Evolutionary conservation across 2,329 filamentous ascomycete genomes (phyloP).

Genomic region (Neonectria punicea): DNA sequence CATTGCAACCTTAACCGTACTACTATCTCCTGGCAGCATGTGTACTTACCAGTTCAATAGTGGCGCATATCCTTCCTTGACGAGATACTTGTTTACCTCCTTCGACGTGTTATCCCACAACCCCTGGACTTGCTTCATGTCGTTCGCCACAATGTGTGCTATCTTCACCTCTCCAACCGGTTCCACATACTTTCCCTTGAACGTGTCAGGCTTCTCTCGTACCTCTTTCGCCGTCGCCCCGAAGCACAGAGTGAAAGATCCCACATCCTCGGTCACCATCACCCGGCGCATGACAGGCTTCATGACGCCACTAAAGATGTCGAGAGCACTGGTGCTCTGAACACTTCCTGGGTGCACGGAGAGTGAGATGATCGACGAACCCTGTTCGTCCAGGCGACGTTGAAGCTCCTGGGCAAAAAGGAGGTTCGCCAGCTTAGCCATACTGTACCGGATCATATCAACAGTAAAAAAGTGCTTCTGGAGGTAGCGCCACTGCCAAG

Average conservation of each 20-base stretch:
- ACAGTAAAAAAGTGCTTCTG: constrained; percentile 19
- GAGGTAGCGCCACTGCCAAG: constrained; percentile 27
- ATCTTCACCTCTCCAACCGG: background rate
- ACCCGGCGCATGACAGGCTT: background rate
- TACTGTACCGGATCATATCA: constrained; percentile 36
- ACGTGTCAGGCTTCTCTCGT: background rate
- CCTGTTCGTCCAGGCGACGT: background rate
- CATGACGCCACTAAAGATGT: background rate
- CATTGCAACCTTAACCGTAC: background rate
- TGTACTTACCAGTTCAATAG: background rate
- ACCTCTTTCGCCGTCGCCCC: background rate
- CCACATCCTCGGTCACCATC: background rate
- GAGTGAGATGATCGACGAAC: background rate
- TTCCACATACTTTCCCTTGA: background rate
- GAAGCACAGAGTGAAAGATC: background rate
- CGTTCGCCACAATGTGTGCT: background rate
- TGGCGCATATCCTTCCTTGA: background rate
- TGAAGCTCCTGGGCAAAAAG: constrained; percentile 3
- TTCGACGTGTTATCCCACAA: background rate
- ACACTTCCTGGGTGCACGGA: background rate
- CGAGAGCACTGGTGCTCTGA: background rate
- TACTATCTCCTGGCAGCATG: background rate
- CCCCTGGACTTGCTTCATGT: background rate
- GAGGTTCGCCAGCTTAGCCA: background rate
- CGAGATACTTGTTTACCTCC: background rate